These are phyloP conservation scores for Litchi chinensis DNA, from an alignment of 345 rosid species.

Conservation along the genomic window DNA sequence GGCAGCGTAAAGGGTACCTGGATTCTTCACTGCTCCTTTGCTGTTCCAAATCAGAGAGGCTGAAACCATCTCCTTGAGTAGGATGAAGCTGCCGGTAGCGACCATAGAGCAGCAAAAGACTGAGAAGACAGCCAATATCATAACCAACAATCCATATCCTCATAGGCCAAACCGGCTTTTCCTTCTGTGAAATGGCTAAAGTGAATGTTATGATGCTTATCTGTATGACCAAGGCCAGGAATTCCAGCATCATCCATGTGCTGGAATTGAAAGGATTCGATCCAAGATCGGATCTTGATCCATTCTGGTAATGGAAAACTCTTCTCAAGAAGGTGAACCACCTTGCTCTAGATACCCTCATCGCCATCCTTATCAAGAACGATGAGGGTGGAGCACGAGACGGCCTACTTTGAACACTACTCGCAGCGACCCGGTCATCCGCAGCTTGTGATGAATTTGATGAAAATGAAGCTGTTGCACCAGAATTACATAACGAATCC, in stretches of 20 bases:
- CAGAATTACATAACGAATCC: conserved; percentile 45
- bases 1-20: conserved; percentile 48
- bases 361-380: conserved; percentile 59
- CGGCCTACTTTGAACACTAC: conserved; percentile 50
- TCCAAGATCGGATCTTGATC: conserved; percentile 81
- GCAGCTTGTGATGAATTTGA: conserved; percentile 40
- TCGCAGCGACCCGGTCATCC: conserved; percentile 26
- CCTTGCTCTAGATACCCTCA: conserved; percentile 89
- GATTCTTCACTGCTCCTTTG: conserved; percentile 73
- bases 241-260: conserved; percentile 88
- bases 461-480: conserved; percentile 44
- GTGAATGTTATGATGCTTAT: conserved; percentile 63
- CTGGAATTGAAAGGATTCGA: conserved; percentile 90
- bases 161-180: conserved; percentile 92
- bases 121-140: conserved; percentile 78
- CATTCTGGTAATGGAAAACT: conserved; percentile 96
- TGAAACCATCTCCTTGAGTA: conserved; percentile 52
- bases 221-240: conserved; percentile 71
- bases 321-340: conserved; percentile 94
- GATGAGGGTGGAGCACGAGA: conserved; percentile 43
- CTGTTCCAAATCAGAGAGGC: conserved; percentile 65
- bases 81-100: conserved; percentile 55
- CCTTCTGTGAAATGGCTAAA: conserved; percentile 62
- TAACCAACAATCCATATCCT: conserved; percentile 88
- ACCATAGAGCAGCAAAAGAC: conserved; percentile 71